A percentile compares a stretch with the other conserved stretches of the same genome.
These are phyloP conservation scores for Lecanicillium sp. DNA, from an alignment of 2,329 filamentous ascomycete genomes.

Conservation along the genomic window DNA sequence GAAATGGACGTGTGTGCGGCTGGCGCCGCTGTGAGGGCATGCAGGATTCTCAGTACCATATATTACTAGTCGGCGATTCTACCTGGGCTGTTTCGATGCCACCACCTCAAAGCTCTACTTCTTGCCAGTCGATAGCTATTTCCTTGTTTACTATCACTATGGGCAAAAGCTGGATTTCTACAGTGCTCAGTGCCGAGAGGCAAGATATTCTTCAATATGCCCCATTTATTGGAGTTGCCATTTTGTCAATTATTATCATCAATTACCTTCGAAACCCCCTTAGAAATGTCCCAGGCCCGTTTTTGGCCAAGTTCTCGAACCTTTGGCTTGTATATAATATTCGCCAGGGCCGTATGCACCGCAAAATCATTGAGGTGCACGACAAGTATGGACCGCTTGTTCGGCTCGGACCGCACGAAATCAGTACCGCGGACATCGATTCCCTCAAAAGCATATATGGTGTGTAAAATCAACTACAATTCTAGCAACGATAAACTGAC, in stretches of 20 bases:
- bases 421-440: not conserved
- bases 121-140: not conserved
- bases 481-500: no score
- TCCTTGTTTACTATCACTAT: not conserved
- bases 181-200: not conserved
- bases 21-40: no score
- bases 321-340: slow-evolving; percentile 19
- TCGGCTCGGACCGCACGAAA: not conserved
- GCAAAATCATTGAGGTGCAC: slow-evolving; percentile 20
- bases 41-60: no score
- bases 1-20: no score
- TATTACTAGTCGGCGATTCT: no score
- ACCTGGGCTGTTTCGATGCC: no score
- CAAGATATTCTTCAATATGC: not conserved
- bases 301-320: slow-evolving; percentile 19
- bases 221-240: not conserved
- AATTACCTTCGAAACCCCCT: not conserved
- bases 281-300: slow-evolving; percentile 18
- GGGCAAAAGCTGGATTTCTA: not conserved
- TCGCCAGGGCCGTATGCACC: slow-evolving; percentile 18
- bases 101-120: no score
- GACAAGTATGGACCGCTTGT: slow-evolving; percentile 18
- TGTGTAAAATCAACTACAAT: no score
- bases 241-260: not conserved
- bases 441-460: not conserved